Base-by-base conservation (phyloP, 2,329 filamentous ascomycete genomes). In the Claviceps pazoutovae region DNA sequence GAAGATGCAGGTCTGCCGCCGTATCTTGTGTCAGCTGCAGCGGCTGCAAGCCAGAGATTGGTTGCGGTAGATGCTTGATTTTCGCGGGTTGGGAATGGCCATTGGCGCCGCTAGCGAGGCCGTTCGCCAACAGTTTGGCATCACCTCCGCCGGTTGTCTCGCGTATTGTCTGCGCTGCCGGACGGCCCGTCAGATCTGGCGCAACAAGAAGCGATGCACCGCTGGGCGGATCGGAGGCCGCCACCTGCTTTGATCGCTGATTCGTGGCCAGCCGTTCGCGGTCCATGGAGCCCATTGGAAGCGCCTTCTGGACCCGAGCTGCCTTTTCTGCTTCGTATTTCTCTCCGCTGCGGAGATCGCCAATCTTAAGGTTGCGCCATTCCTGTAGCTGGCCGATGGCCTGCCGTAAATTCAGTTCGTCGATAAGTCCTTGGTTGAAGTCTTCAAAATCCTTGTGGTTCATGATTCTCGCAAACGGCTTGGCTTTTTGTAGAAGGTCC, bases 401-500 rank as follows among this genome's bases (percentile, higher is more conserved):
- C 62, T 94, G 83, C 2, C 93, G 82, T 17, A 98, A 73, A 58
- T 95, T 95, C 56, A 93, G 80, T 67, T 98, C 93, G 60, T 95
- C 90, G 46, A 95, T 79, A 0, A 98, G 72, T 1, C 89, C 90
- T 55, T 88, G 83, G 58, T 84, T 86, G 58, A 97, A 83, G 11
- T 83, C 80, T 56, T 94, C 86, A 61, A 95, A 97, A 65, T 98
- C 93, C 46, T 84, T 76, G 59, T 85, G 84, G 61, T 91, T 95
- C 91, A 97, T 96, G 80, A 97, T 94, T 43, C 91, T 81, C 2
- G 89, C 91, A 61, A 96, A 96, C 0, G 93, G 93, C 61, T 98
- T 98, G 5, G 89, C 86, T 65, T 95, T 95, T 69, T 91, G 91
- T 16, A 95, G 68, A 14, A 97, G 70, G 50, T 97, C 93, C 51